Conservation (phyloP, 306 rosid genomes). For the Sophora flavescens region DNA sequence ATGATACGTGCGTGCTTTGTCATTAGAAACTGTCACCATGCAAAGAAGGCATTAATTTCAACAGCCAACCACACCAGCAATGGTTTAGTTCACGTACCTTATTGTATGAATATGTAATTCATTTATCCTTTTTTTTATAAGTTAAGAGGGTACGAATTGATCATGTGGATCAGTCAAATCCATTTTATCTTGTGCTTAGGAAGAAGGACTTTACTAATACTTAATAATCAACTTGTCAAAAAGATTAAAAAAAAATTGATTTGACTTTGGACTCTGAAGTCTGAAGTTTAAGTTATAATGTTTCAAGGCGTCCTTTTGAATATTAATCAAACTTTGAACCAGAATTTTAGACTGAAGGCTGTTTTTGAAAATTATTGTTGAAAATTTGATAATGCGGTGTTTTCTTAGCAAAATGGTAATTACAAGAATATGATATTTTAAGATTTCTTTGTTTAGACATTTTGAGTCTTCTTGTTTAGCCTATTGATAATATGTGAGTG, state of each 20-base stretch:
- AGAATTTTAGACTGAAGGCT: background rate
- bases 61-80: background rate
- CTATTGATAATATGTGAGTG: background rate
- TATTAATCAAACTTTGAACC: slow-evolving; percentile 31
- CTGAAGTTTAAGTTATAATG: background rate
- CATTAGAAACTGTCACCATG: background rate
- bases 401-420: background rate
- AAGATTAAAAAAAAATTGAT: background rate
- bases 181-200: background rate
- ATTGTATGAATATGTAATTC: too few relatives aligned
- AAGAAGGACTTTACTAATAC: background rate
- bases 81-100: background rate
- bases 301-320: slow-evolving; percentile 7
- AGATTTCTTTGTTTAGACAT: background rate
- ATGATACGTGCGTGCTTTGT: background rate
- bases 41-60: background rate
- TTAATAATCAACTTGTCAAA: background rate
- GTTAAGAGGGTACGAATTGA: background rate
- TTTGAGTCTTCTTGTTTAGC: background rate
- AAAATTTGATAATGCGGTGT: too few relatives aligned
- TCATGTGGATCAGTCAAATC: background rate
- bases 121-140: too few relatives aligned
- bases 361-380: background rate
- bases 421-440: background rate
- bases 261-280: background rate